Percentiles rank a stretch among this genome's conserved stretches.
Evolutionary conservation across 2,329 filamentous ascomycete species (phyloP).

Genomic region (Aaosphaeria pasadenensis): DNA sequence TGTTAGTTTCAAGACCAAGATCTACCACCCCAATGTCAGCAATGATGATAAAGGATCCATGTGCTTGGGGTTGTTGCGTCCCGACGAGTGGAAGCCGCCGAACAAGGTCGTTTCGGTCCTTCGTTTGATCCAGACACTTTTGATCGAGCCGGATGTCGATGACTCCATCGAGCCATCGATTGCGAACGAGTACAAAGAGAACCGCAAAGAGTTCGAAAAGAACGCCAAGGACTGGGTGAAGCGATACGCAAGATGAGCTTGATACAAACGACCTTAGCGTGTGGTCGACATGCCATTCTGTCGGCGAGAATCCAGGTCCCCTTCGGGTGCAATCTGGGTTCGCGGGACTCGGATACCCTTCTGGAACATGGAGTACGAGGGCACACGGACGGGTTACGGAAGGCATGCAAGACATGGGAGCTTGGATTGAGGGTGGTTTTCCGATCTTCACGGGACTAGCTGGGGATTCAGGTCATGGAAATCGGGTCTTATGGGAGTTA

Average conservation of each 20-base stretch:
- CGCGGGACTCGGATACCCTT: too few species aligned
- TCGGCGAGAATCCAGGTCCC: too few species aligned
- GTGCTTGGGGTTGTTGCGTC: slow-evolving; percentile 79
- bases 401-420: too few species aligned
- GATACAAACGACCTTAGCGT: neutral
- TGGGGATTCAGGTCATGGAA: too few species aligned
- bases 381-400: too few species aligned
- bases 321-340: too few species aligned
- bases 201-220: slow-evolving; percentile 69
- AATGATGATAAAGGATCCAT: slow-evolving; percentile 83
- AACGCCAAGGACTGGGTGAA: slow-evolving; percentile 71
- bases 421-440: too few species aligned
- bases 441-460: too few species aligned
- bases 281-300: neutral
- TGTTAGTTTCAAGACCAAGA: slow-evolving; percentile 79
- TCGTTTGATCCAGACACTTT: slow-evolving; percentile 69
- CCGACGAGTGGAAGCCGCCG: slow-evolving; percentile 89
- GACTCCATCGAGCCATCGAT: slow-evolving; percentile 86
- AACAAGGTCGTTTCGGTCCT: slow-evolving; percentile 74
- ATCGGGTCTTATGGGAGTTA: too few species aligned
- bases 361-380: too few species aligned
- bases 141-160: slow-evolving; percentile 80
- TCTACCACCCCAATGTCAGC: slow-evolving; percentile 93
- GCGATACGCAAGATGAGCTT: slow-evolving; percentile 60
- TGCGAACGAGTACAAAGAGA: slow-evolving; percentile 75